These are phyloP conservation scores for Taphrina communis DNA, from an alignment of 1,139 yeast genomes.

Conservation along the genomic window DNA sequence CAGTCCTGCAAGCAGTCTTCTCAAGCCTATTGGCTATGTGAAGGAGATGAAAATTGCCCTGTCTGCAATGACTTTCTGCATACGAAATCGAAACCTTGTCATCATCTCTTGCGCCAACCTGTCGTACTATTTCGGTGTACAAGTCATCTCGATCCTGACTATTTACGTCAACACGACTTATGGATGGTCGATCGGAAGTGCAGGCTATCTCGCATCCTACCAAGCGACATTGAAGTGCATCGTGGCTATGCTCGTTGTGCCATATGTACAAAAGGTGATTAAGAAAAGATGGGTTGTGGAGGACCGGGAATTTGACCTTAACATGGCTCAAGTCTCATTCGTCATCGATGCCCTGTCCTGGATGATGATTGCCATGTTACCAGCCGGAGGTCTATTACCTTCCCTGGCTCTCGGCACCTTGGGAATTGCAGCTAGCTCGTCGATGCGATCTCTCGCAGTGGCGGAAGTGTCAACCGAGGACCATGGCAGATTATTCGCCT, in stretches of 20 bases:
- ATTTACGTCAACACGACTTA: constrained; percentile 5
- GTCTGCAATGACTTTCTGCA: constrained; percentile 3
- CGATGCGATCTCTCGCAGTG: constrained; percentile 8
- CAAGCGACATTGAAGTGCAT: not conserved
- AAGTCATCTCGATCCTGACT: constrained; percentile 3
- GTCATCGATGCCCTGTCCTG: constrained; percentile 7
- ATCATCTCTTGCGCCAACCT: constrained; percentile 1
- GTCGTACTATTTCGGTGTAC: constrained; percentile 10
- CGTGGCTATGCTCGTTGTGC: not conserved
- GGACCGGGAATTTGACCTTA: constrained; percentile 1
- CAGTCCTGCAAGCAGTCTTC: not conserved
- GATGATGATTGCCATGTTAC: constrained; percentile 12
- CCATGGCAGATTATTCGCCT: constrained; percentile 5
- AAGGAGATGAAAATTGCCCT: constrained; percentile 10
- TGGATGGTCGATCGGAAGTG: constrained; percentile 17
- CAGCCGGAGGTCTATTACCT: constrained; percentile 6
- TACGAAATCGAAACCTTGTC: not conserved
- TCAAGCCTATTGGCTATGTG: not conserved
- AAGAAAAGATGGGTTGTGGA: not conserved
- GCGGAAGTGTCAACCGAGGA: not conserved
- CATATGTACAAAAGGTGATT: not conserved
- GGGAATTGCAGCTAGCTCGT: constrained; percentile 6
- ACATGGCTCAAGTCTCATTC: constrained; percentile 5
- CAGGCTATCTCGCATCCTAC: constrained; percentile 7
- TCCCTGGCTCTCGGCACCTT: constrained; percentile 6